Evolutionary conservation across 305 asterid species (phyloP).

Genomic region (Fraxinus dipetala): DNA sequence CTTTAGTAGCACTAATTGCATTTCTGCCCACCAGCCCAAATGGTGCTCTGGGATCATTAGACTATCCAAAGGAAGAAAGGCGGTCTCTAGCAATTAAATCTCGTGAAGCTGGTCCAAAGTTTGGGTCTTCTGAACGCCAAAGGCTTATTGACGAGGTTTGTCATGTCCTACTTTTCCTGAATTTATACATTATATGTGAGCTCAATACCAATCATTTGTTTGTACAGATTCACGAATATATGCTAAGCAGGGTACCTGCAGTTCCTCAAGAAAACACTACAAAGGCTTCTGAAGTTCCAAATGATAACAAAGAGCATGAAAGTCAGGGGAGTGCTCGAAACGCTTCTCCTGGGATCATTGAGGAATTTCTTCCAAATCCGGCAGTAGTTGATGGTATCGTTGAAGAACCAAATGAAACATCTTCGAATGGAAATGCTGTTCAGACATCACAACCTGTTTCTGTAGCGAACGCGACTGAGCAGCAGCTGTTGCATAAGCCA

Average conservation of each 20-base stretch:
- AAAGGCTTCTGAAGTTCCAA: slow-evolving; percentile 35
- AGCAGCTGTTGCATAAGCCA: slow-evolving; percentile 37
- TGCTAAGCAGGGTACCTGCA: slow-evolving; percentile 62
- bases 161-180: slow-evolving; percentile 9
- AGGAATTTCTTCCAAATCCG: slow-evolving; percentile 29
- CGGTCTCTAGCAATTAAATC: slow-evolving; percentile 66
- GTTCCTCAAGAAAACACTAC: slow-evolving; percentile 42
- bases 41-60: slow-evolving; percentile 84
- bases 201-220: background rate
- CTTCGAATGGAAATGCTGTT: slow-evolving; percentile 30
- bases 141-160: slow-evolving; percentile 71
- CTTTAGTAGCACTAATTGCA: slow-evolving; percentile 74
- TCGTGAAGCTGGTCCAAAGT: slow-evolving; percentile 56
- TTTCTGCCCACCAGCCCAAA: slow-evolving; percentile 83
- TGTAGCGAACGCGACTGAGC: slow-evolving; percentile 30
- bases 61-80: slow-evolving; percentile 76
- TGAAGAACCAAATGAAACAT: slow-evolving; percentile 41
- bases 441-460: slow-evolving; percentile 35
- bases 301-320: slow-evolving; percentile 25
- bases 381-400: slow-evolving; percentile 29
- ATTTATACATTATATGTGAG: background rate
- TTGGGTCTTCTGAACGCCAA: slow-evolving; percentile 68
- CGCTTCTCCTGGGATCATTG: slow-evolving; percentile 29
- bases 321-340: slow-evolving; percentile 32
- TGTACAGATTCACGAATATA: slow-evolving; percentile 65